A percentile compares a stretch with the other conserved stretches of the same genome.
Evolutionary conservation across 345 rosid genomes (phyloP).

Genomic region (Gossypium sturtianum): DNA sequence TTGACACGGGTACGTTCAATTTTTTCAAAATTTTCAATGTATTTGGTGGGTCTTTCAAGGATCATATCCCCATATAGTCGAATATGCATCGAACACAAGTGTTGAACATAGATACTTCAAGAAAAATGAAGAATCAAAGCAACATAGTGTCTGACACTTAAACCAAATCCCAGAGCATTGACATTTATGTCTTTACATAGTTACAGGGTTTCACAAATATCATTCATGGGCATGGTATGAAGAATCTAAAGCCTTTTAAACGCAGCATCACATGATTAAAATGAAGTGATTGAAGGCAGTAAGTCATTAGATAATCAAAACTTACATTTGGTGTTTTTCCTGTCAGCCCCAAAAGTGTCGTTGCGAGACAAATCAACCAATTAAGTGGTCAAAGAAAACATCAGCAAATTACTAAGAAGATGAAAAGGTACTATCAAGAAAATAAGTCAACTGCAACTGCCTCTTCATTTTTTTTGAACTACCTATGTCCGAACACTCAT

Average conservation of each 20-base stretch:
- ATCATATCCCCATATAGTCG: neutral
- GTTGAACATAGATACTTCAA: neutral
- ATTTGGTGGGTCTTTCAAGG: neutral
- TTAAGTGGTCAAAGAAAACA: constrained; percentile 1
- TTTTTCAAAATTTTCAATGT: neutral
- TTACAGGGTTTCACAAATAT: neutral
- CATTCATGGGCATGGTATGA: neutral
- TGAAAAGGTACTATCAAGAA: neutral
- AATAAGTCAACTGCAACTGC: neutral
- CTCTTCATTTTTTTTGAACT: too few species aligned
- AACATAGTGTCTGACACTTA: neutral
- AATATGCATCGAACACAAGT: neutral
- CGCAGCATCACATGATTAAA: neutral
- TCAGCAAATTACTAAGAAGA: constrained; percentile 9
- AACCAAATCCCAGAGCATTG: neutral
- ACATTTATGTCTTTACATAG: neutral
- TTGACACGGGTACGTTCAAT: neutral
- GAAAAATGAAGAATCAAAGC: neutral
- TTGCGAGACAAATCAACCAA: constrained; percentile 11
- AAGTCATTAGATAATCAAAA: constrained; percentile 11
- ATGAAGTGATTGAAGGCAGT: neutral
- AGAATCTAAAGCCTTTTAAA: neutral
- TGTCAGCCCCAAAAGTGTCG: constrained; percentile 19
- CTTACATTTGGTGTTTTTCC: constrained; percentile 74
- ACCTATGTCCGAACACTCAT: too few species aligned